phyloP scores from a whole-genome alignment of 140 eudicot species.

The Anethum foeniculum region DNA sequence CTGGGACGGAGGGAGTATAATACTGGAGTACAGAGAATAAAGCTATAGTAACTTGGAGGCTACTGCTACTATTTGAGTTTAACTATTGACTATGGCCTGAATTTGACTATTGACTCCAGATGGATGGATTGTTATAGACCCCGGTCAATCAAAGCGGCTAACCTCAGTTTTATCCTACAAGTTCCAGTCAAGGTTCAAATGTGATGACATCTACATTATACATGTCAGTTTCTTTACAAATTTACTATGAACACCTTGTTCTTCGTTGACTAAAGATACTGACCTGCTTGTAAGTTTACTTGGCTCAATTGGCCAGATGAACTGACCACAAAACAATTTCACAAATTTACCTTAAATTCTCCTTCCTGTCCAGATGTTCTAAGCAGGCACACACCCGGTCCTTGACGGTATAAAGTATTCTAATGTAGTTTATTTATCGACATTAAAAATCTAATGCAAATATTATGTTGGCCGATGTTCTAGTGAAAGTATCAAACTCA shows the following conservation, averaged over 20 bases:
- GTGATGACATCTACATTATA: not conserved
- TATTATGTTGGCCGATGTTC: too few species aligned
- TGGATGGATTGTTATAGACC: not conserved
- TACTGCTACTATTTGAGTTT: not conserved
- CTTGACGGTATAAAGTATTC: not conserved
- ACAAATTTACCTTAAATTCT: too few species aligned
- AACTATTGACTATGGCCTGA: not conserved
- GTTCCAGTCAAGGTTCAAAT: not conserved
- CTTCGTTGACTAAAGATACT: not conserved
- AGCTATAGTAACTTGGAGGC: not conserved
- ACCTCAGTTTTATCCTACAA: not conserved
- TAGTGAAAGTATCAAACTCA: not conserved
- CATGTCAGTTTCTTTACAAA: too few species aligned
- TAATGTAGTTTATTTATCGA: not conserved
- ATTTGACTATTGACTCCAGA: not conserved
- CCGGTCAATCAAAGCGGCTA: not conserved
- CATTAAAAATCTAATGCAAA: too few species aligned
- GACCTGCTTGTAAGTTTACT: not conserved
- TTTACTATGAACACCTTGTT: not conserved
- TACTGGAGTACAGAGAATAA: not conserved
- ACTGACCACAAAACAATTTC: not conserved
- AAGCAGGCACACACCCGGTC: not conserved
- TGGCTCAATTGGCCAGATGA: not conserved
- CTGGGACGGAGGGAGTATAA: too few species aligned
- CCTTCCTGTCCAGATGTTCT: not conserved